phyloP scores from a whole-genome alignment of 2,329 filamentous ascomycete species.

The Teratosphaeriaceae sp. region DNA sequence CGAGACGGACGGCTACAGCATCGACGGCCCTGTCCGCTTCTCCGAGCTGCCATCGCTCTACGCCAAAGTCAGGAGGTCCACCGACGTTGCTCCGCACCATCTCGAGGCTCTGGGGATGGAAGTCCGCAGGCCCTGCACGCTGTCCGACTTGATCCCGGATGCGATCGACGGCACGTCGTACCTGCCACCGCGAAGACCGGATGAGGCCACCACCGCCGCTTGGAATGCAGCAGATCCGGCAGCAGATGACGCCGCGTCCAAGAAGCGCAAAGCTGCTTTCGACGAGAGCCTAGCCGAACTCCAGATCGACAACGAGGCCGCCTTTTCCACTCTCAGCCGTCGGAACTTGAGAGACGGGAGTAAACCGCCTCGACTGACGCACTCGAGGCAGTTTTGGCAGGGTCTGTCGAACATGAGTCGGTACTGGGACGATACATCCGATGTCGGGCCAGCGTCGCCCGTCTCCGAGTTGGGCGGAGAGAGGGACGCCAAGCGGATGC shows the following conservation, averaged over 20 bases:
- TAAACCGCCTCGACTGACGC: slow-evolving; percentile 44
- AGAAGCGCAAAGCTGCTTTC: slow-evolving; percentile 20
- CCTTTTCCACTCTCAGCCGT: slow-evolving; percentile 48
- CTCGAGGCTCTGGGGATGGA: slow-evolving; percentile 38
- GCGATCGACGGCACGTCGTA: slow-evolving; percentile 30
- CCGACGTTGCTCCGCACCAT: slow-evolving; percentile 35
- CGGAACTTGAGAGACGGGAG: slow-evolving; percentile 35
- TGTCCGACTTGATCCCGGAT: slow-evolving; percentile 35
- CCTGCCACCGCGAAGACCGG: slow-evolving; percentile 28
- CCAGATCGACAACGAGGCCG: slow-evolving; percentile 48
- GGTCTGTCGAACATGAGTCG: slow-evolving; percentile 53
- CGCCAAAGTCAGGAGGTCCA: slow-evolving; percentile 33
- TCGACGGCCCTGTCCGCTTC: no score
- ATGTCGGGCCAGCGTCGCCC: no score
- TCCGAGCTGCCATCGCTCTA: slow-evolving; percentile 42
- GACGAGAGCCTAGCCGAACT: slow-evolving; percentile 43
- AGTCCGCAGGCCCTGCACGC: slow-evolving; percentile 29
- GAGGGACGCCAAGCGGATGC: slow-evolving; percentile 11
- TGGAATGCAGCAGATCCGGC: not conserved
- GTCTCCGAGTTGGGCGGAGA: slow-evolving; percentile 3
- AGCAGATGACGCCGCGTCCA: slow-evolving; percentile 10
- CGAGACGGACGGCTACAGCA: no score
- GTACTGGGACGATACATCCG: slow-evolving; percentile 63
- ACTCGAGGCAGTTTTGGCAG: slow-evolving; percentile 55
- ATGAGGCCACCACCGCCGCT: slow-evolving; percentile 5